Base-by-base conservation (phyloP, 2,329 filamentous ascomycete species). In the Aspergillus tanneri region DNA sequence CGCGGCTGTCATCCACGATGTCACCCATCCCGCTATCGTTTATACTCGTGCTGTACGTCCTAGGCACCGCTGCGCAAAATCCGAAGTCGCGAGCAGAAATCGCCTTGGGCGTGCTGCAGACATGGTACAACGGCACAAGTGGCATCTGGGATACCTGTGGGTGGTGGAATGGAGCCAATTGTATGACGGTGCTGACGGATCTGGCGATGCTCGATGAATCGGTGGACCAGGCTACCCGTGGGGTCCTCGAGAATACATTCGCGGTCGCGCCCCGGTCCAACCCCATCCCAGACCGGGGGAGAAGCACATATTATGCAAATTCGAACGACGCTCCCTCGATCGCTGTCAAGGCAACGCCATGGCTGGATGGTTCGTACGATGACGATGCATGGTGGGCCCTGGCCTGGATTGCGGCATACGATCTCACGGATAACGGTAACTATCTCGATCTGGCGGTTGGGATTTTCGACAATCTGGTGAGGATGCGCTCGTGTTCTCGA, bases 161-260 rank as follows among this genome's bases (percentile, higher is more conserved):
- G n/a, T 90, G 86, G 86, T 90, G 86, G 86, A 87, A 88, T 61
- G 78, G 79, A 44, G 86, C 80, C 36, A 89, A 88, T 61, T 77
- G 77, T 48, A 70, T 89, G 50, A 86, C 83, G 0, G 77, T 76
- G 3, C 66, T 88, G 14, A 79, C 77, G 43, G 81, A 88, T 47
- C 66, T 81, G 19, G 72, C 72, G 6, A 63, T 43, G 1, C 39
- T 69, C 22, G 68, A 72, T 46, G 58, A 56, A 36, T 66, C 54
- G 14, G 66, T 67, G 45, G 57, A 58, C n/a, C 51, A 58, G 0
- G 60, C 67, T 0, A 73, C 69, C 2, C 59, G 52, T 9, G 56
- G 63, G 10, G 63, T 78, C 3, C 76, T 79, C 47, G 63, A 67
- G 12, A 77, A 73, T 42, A 77, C 75, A 0, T 64, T 75, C 21